Conservation (phyloP, 2,329 filamentous ascomycete genomes). For the Xylaria sp. region DNA sequence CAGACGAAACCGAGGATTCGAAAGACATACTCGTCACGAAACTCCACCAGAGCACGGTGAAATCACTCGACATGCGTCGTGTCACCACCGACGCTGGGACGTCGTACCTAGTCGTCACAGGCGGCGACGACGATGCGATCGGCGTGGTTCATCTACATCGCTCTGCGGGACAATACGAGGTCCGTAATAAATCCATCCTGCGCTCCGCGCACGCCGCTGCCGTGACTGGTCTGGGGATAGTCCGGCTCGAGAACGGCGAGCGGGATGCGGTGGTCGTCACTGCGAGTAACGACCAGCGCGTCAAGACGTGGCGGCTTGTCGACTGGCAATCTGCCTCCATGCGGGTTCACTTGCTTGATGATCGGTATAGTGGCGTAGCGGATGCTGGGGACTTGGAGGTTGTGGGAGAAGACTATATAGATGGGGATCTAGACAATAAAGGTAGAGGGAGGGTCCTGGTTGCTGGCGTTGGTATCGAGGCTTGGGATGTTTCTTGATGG, state of each 20-base stretch:
- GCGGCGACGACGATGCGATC: constrained; percentile 89
- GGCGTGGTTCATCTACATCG: constrained; percentile 52
- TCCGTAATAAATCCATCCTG: constrained; percentile 51
- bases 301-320: constrained; percentile 63
- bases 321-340: constrained; percentile 36
- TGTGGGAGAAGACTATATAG: constrained; percentile 41
- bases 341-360: constrained; percentile 56
- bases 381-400: constrained; percentile 65
- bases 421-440: background rate
- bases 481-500: constrained; percentile 37
- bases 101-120: constrained; percentile 70
- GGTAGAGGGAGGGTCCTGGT: constrained; percentile 36
- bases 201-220: constrained; percentile 75
- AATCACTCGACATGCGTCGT: constrained; percentile 63
- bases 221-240: constrained; percentile 66
- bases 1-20: constrained; percentile 36
- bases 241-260: constrained; percentile 40
- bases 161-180: constrained; percentile 22
- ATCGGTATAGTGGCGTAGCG: constrained; percentile 67
- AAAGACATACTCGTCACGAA: constrained; percentile 50
- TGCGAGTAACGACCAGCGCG: constrained; percentile 69
- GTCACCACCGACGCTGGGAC: constrained; percentile 43
- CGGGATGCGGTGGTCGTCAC: constrained; percentile 52
- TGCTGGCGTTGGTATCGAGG: constrained; percentile 44
- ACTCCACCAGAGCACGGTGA: constrained; percentile 85